phyloP scores from a whole-genome alignment of 305 asterid genomes.

The Stenogyne calaminthoides region DNA sequence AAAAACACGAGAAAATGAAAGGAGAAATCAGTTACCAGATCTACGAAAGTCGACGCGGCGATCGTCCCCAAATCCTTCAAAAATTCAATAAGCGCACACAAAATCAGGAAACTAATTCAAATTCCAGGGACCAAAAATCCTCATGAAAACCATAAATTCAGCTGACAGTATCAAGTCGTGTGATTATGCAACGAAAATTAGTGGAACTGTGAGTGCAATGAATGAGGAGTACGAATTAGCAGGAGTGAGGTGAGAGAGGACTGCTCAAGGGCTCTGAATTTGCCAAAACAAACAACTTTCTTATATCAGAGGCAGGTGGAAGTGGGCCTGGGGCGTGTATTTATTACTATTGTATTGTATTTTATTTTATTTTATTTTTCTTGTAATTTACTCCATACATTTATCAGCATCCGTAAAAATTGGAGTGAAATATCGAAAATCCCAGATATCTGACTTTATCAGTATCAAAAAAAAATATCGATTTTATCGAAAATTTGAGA shows the following conservation, averaged over 20 bases:
- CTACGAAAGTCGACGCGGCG: conserved; percentile 32
- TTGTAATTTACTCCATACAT: not conserved
- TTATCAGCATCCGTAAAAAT: no score
- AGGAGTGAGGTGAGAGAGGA: conserved; percentile 30
- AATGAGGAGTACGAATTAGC: conserved; percentile 16
- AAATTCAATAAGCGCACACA: conserved; percentile 18
- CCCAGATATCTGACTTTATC: no score
- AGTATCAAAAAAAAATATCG: no score
- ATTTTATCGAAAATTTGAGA: no score
- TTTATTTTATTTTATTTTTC: not conserved
- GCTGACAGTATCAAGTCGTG: conserved; percentile 2
- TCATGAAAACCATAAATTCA: conserved; percentile 13
- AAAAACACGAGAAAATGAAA: no score
- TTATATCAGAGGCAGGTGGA: not conserved
- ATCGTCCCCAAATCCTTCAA: conserved; percentile 33
- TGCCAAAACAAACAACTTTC: not conserved
- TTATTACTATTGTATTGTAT: no score
- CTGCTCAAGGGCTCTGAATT: conserved; percentile 35
- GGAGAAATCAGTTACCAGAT: conserved; percentile 43
- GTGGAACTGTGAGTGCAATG: conserved; percentile 14
- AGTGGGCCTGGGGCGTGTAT: not conserved
- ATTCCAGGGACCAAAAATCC: conserved; percentile 5
- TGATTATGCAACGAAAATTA: conserved; percentile 16
- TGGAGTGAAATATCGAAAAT: no score
- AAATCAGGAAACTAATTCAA: conserved; percentile 14